Evolutionary conservation across 139 green algal species (phyloP).

Genomic region (Closterium sp.): DNA sequence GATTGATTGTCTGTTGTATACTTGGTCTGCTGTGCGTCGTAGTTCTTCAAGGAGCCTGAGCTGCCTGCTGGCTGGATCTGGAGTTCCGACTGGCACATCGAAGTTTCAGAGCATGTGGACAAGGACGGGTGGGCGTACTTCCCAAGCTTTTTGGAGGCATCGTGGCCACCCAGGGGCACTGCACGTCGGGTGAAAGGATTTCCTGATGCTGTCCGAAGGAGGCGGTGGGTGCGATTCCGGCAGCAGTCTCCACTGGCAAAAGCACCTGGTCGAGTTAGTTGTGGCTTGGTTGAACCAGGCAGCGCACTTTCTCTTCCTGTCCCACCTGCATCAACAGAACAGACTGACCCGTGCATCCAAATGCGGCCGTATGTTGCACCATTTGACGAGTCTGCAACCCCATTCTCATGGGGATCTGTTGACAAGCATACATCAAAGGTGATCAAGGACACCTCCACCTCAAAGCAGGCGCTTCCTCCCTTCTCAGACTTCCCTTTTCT

Average conservation of each 20-base stretch:
- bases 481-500: not conserved
- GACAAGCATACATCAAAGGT: not conserved
- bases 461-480: not conserved
- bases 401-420: not conserved
- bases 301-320: not conserved
- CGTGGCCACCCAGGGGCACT: constrained; percentile 28
- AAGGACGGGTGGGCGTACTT: constrained; percentile 66
- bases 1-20: too few relatives aligned
- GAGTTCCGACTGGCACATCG: constrained; percentile 68
- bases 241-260: not conserved
- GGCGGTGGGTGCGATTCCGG: constrained; percentile 61
- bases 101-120: constrained; percentile 59
- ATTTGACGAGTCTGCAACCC: not conserved
- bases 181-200: constrained; percentile 10
- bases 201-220: constrained; percentile 54
- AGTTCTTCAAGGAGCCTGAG: constrained; percentile 15
- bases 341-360: not conserved
- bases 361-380: not conserved
- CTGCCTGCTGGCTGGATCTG: constrained; percentile 67
- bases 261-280: not conserved
- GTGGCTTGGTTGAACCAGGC: not conserved
- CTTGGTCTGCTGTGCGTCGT: too few relatives aligned
- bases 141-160: not conserved
- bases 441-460: not conserved
- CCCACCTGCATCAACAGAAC: not conserved